Base-by-base conservation (phyloP, 345 rosid genomes). In the Conringia planisiliqua region DNA sequence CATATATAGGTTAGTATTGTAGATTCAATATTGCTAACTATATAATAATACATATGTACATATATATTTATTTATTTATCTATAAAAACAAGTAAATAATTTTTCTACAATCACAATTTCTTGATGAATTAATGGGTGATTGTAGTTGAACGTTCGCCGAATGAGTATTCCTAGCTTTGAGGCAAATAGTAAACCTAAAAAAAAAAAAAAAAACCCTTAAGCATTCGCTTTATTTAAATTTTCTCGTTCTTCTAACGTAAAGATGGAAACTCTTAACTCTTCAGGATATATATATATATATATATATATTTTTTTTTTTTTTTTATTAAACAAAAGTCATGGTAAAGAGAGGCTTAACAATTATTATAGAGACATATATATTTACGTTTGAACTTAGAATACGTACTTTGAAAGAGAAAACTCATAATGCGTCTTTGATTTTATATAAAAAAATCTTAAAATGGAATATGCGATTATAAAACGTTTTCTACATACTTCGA, bases 401-500 rank as follows among this genome's bases (percentile, higher is more conserved):
- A 39, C 18, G 11, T 50, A 52, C 9, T 42, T 52, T 20, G 12
- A 0, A 51, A 43, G 22, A 62, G 16, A 62, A 26, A 22, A 17
- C 29, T 64, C 46, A 46, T 14, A 44, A 50, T 33, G 12, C 29
- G 32, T 26, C 24, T 7, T 62, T 17, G 6, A 4, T 50, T 20
- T 26, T 39, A 0, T 20, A 0, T 29, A 16, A 42, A 29, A 16
- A 16, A 11, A 30, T 12, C 6, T 33, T n/a, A 30, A 68, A 42
- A 42, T 11, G 32, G 56, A 61, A 51, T 52, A 76, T 68, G 57
- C 79, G 74, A 33, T 55, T 52, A 24, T 32, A 62, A 76, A 60
- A 18, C 20, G 42, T 62, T n/a, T n/a, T 75, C 78, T 76, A 52
- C 58, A 76, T 62, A 62, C 48, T 76, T 76, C 64, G 42, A 74